These are phyloP conservation scores for Chrysanthemum lavandulifolium DNA, from an alignment of 129 eudicot genomes.

Conservation along the genomic window DNA sequence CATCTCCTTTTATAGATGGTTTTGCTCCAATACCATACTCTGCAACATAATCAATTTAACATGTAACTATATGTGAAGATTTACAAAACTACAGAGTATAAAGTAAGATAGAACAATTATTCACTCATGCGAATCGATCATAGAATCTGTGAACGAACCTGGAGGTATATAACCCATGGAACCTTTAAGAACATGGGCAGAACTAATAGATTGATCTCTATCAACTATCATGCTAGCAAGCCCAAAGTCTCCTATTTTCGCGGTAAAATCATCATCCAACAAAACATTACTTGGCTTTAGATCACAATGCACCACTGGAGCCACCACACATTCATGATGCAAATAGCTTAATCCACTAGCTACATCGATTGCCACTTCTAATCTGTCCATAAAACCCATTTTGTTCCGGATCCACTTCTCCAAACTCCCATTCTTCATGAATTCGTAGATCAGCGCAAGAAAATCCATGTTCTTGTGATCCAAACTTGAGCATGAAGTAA, in stretches of 20 bases:
- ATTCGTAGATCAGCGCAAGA: constrained; percentile 57
- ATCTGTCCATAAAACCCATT: constrained; percentile 37
- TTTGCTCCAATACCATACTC: constrained; percentile 69
- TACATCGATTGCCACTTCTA: constrained; percentile 48
- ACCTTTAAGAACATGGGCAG: constrained; percentile 51
- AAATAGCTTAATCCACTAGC: constrained; percentile 55
- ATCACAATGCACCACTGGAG: constrained; percentile 73
- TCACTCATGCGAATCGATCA: too few relatives aligned
- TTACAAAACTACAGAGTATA: too few relatives aligned
- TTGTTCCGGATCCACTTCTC: constrained; percentile 48
- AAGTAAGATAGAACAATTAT: background rate
- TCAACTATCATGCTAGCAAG: constrained; percentile 56
- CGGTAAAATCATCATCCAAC: constrained; percentile 56
- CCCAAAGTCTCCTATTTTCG: constrained; percentile 67
- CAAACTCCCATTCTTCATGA: constrained; percentile 64
- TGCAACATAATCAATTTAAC: constrained; percentile 14
- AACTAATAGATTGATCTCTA: constrained; percentile 37
- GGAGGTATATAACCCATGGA: constrained; percentile 80
- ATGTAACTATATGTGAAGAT: too few relatives aligned
- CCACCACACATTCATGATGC: constrained; percentile 58
- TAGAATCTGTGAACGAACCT: constrained; percentile 58
- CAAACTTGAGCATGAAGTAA: constrained; percentile 65
- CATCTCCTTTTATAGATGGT: constrained; percentile 77
- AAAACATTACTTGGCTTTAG: constrained; percentile 66
- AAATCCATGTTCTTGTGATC: constrained; percentile 49